These are phyloP conservation scores for Fonsecaea multimorphosa DNA, from an alignment of 2,329 filamentous ascomycete species.

Conservation along the genomic window DNA sequence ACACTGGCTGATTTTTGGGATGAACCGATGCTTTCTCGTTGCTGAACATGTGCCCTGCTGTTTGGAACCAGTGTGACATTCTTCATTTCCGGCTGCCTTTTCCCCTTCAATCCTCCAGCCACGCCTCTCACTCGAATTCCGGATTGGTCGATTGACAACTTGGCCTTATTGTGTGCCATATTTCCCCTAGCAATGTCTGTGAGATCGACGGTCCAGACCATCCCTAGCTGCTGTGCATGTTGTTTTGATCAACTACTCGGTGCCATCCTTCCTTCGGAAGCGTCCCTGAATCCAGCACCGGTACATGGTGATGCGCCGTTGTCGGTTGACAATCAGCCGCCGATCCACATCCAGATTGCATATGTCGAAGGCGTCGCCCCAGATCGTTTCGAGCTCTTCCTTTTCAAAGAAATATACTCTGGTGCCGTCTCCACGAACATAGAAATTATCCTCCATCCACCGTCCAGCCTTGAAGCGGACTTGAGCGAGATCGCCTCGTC, in stretches of 20 bases:
- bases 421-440: constrained; percentile 92
- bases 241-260: background rate
- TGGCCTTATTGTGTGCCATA: background rate
- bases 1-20: constrained; percentile 10
- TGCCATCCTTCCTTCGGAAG: constrained; percentile 45
- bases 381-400: constrained; percentile 80
- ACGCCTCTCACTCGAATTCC: background rate
- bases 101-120: background rate
- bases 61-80: background rate
- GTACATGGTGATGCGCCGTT: constrained; percentile 95
- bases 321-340: constrained; percentile 88
- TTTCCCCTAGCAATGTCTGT: background rate
- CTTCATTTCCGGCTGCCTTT: background rate
- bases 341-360: constrained; percentile 83
- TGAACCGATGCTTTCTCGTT: background rate
- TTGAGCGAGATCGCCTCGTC: constrained; percentile 91
- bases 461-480: constrained; percentile 95
- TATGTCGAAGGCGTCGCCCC: constrained; percentile 74
- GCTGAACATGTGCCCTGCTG: constrained; percentile 7
- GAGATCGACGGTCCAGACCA: constrained; percentile 3
- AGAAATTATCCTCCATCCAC: constrained; percentile 96
- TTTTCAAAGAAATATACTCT: constrained; percentile 96
- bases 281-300: constrained; percentile 76
- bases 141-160: constrained; percentile 4
- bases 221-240: background rate